Evolutionary conservation across 2,329 filamentous ascomycete genomes (phyloP), one percentile per base, ranked within the genome.

Genomic region (Claviceps capensis): DNA sequence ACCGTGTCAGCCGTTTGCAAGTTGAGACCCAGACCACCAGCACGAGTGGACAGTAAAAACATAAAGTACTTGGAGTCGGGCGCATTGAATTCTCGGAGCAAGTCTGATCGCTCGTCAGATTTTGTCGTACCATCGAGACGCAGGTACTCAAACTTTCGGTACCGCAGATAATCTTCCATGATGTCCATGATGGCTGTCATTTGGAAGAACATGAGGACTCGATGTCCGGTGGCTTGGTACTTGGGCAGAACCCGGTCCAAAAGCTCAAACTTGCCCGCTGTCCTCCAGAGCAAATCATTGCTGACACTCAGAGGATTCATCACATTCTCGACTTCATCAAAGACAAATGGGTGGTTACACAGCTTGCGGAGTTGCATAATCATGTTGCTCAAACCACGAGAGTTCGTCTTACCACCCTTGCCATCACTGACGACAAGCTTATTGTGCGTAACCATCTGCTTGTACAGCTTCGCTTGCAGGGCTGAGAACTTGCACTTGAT

Each of bases 131-230:
- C 93, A 63, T 98, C 93, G 54, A 98, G 76, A 65, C 93, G 89
- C 58, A 98, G 77, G 65, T 95, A 98, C 62, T 86, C 78, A 59
- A 95, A 76, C 47, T 84, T 85, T 57, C 88, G 81, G 63, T 88
- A 85, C 3, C 91, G 85, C 56, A 98, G 71, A 67, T 95, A 98
- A 66, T 98, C 93, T 62, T 98, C 93, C 93, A 98, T 97, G 63
- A 98, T 98, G 70, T 98, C 95, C 93, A 98, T 98, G 65, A 98
- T 98, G 56, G 95, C 90, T 4, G 93, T 98, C 93, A 98, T 98
- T 68, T 98, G 93, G 77, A 98, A 98, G 79, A 98, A 98, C 86
- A 98, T 97, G 67, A 98, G 76, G 30, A 97, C 89, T 69, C 93
- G 86, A 79, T 98, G 93, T 16, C 88, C 88, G 1, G 88, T 90